Percentiles rank a stretch among this genome's conserved stretches.
Evolutionary conservation across 495 filamentous ascomycete species (phyloP).

Genomic region (Durotheca rogersii): DNA sequence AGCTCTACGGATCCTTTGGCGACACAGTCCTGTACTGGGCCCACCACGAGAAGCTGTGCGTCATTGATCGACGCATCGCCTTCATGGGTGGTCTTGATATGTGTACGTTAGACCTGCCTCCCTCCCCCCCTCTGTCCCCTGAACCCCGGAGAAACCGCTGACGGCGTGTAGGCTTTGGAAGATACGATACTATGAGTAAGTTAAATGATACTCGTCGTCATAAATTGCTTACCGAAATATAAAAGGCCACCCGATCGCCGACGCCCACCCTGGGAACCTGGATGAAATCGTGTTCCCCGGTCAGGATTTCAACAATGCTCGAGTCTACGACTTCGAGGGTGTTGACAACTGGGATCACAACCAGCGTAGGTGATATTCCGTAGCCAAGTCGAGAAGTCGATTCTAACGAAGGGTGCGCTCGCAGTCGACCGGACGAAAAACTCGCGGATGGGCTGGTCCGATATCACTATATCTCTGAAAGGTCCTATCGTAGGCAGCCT

Average conservation of each 20-base stretch:
- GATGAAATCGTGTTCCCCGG: conserved; percentile 78
- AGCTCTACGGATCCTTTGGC: conserved; percentile 75
- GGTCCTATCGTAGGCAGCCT: conserved; percentile 80
- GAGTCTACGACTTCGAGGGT: conserved; percentile 83
- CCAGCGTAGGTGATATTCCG: conserved; percentile 51
- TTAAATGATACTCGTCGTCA: no score
- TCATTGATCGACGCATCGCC: conserved; percentile 75
- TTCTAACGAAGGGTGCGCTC: conserved; percentile 29
- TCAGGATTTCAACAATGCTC: conserved; percentile 93
- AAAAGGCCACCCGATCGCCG: conserved; percentile 73
- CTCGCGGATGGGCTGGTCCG: conserved; percentile 93
- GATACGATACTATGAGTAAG: conserved; percentile 61
- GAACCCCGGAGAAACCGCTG: background rate
- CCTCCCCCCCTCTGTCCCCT: background rate
- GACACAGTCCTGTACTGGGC: conserved; percentile 91
- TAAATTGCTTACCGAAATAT: no score
- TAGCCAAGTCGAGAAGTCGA: background rate
- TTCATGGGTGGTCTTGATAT: conserved; percentile 89
- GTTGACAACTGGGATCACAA: conserved; percentile 84
- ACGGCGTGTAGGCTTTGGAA: conserved; percentile 53
- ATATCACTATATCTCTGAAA: conserved; percentile 78
- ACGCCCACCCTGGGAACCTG: conserved; percentile 78
- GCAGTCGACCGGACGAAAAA: conserved; percentile 70
- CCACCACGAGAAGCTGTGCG: conserved; percentile 90
- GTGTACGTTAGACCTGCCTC: conserved; percentile 47